Evolutionary conservation across 2,329 filamentous ascomycete genomes (phyloP).

Genomic region (Trichoderma atroviride): DNA sequence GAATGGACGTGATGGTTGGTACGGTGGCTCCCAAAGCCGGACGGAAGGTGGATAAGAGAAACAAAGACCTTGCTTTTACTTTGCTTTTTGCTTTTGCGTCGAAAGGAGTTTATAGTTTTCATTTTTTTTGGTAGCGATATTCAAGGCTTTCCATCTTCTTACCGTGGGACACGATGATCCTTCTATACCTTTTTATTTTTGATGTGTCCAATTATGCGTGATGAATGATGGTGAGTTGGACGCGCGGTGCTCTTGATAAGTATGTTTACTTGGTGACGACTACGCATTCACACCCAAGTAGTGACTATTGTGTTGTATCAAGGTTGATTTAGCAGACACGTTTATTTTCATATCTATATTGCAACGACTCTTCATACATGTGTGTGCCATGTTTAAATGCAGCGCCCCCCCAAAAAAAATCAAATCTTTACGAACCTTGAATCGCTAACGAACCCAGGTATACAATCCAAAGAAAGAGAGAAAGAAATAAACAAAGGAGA

Average conservation of each 20-base stretch:
- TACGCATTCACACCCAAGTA: background rate
- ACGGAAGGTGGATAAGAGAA: conserved; percentile 20
- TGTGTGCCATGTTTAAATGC: background rate
- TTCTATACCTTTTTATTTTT: background rate
- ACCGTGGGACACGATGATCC: background rate
- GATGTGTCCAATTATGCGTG: background rate
- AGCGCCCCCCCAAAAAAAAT: too few relatives aligned
- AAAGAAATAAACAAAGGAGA: background rate
- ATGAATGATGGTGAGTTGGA: background rate
- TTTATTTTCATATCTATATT: background rate
- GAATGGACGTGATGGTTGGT: background rate
- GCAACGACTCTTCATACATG: background rate
- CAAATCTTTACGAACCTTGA: background rate
- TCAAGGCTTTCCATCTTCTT: conserved; percentile 16
- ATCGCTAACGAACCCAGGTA: background rate
- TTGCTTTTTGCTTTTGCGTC: background rate
- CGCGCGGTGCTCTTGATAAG: background rate
- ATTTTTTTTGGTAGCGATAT: background rate
- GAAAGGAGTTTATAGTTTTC: background rate
- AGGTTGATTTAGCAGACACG: background rate
- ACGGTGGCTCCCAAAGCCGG: background rate
- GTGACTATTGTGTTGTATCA: background rate
- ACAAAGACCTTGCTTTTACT: conserved; percentile 6
- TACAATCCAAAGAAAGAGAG: background rate
- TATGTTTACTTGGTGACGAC: background rate